Evolutionary conservation across 345 rosid species (phyloP), one percentile per base, ranked within the genome.

Genomic region (Zanthoxylum bungeanum): DNA sequence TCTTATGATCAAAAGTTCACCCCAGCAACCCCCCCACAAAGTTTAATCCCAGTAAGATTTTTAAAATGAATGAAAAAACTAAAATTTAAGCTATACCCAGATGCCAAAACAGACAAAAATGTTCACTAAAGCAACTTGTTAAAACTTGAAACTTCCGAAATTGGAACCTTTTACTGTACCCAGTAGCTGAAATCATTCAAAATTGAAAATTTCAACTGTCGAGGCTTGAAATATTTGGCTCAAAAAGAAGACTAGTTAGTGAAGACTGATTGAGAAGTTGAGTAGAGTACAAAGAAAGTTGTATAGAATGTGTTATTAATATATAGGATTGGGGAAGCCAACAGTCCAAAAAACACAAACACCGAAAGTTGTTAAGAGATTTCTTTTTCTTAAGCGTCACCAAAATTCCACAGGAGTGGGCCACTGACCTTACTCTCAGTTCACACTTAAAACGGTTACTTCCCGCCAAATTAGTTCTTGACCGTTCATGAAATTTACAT

Each of bases 311-410:
- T 19, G 60, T 58, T 72, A 73, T n/a, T n/a, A n/a, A n/a, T 80
- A 80, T 79, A 82, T 76, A 79, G 75, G 55, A 47, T 30, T 7
- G 40, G 56, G 61, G 69, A 58, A 61, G 66, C 39, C 52, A 61
- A 34, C 25, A 27, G 71, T 63, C 53, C 77, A 40, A 25, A 47
- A 69, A 64, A 79, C 69, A 68, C 70, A 78, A 5, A 81, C 90
- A 85, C 93, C 97, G 95, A 92, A 89, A 92, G 88, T 78, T 55
- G 30, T 31, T 7, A 4, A 66, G 86, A 77, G 86, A 75, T 82
- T 80, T 80, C 89, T 85, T 69, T 86, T 88, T 75, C 83, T 73
- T 60, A 62, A 68, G 80, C 82, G 70, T 73, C 66, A 81, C 52
- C 79, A 42, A 84, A 88, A 85, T 86, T 88, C 93, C 85, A 89